Conservation (phyloP, 2,329 filamentous ascomycete species). For the Exophiala lecanii-corni region DNA sequence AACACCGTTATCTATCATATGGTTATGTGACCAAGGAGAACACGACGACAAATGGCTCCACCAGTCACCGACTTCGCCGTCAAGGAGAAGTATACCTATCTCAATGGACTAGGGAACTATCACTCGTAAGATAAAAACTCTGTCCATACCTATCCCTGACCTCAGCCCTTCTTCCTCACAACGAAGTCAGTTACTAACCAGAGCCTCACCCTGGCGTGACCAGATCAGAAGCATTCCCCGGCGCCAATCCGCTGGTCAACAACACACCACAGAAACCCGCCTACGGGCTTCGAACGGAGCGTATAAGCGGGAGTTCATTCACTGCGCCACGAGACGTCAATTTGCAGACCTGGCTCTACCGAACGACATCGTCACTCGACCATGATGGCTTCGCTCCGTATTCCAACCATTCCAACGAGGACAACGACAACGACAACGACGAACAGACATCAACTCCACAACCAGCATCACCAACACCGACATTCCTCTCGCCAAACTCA, state of each 20-base stretch:
- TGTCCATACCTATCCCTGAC: neutral
- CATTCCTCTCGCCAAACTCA: constrained; percentile 24
- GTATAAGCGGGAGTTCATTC: constrained; percentile 49
- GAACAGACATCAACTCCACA: too few relatives aligned
- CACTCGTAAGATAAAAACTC: constrained; percentile 11
- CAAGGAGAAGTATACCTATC: constrained; percentile 17
- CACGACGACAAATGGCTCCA: too few relatives aligned
- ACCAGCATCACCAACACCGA: neutral
- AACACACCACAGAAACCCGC: constrained; percentile 36
- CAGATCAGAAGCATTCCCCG: constrained; percentile 34
- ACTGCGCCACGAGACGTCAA: constrained; percentile 54
- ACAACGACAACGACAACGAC: constrained; percentile 38
- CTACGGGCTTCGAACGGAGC: constrained; percentile 32
- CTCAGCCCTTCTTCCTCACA: neutral
- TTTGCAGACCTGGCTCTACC: constrained; percentile 57
- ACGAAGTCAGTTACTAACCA: neutral
- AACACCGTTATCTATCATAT: too few relatives aligned
- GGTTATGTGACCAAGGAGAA: too few relatives aligned
- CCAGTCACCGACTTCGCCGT: constrained; percentile 15
- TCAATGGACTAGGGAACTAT: constrained; percentile 19
- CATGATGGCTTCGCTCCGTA: constrained; percentile 34
- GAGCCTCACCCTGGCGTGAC: neutral
- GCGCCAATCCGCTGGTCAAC: constrained; percentile 36
- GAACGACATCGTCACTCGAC: constrained; percentile 52
- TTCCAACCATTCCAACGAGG: neutral